Conservation (phyloP, 1,139 yeast species). For the Williopsis jadinii region DNA sequence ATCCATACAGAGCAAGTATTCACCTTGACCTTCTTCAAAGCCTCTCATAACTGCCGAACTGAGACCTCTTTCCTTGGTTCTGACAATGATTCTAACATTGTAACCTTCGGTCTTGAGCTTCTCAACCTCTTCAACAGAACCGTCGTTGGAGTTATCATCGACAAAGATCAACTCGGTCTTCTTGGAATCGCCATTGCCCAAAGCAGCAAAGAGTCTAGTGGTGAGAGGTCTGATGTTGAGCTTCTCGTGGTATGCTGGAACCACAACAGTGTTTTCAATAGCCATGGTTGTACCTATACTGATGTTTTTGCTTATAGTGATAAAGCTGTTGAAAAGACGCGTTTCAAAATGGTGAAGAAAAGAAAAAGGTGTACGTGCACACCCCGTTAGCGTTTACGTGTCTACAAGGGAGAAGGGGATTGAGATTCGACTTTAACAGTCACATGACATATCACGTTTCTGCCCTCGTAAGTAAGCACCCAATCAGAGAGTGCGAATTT, state of each 20-base stretch:
- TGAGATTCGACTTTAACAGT: neutral
- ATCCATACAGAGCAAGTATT: constrained; percentile 39
- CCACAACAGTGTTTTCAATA: constrained; percentile 33
- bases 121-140: constrained; percentile 41
- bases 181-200: constrained; percentile 33
- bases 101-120: constrained; percentile 33
- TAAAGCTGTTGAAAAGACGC: neutral
- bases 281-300: constrained; percentile 21
- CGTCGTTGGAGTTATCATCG: constrained; percentile 42
- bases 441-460: neutral
- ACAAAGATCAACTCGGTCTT: constrained; percentile 38
- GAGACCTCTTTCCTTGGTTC: constrained; percentile 39
- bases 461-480: neutral
- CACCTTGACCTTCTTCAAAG: constrained; percentile 36
- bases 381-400: too few relatives aligned
- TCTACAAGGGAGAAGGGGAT: neutral
- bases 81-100: constrained; percentile 37
- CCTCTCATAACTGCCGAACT: constrained; percentile 40
- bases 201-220: constrained; percentile 36
- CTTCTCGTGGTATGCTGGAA: constrained; percentile 41
- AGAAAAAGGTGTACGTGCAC: too few relatives aligned
- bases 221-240: constrained; percentile 39
- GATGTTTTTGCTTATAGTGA: too few relatives aligned
- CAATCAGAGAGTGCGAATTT: constrained; percentile 7
- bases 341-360: neutral